Conservation (phyloP, 139 green algal species). For the Chlamydomonas schloesseri region DNA sequence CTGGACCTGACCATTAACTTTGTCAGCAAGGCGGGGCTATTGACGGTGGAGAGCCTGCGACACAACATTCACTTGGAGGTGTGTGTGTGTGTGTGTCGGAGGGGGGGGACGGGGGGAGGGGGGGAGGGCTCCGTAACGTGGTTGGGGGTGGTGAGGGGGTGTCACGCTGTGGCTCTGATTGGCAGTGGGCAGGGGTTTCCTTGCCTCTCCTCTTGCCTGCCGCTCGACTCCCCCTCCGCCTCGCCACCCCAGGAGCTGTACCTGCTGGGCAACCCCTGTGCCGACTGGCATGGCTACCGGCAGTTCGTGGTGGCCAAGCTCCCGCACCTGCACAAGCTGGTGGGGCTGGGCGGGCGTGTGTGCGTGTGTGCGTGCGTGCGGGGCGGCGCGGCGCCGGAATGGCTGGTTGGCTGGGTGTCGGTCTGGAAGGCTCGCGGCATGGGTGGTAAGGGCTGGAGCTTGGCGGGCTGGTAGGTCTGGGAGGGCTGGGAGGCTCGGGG, state of each 20-base stretch:
- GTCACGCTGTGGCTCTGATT: too few species aligned
- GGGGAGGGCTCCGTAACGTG: background rate
- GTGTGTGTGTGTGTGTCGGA: background rate
- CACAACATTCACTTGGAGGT: slow-evolving; percentile 44
- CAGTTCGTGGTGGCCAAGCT: slow-evolving; percentile 86
- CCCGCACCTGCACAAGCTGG: slow-evolving; percentile 76
- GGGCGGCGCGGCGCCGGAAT: background rate
- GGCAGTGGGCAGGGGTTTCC: too few species aligned
- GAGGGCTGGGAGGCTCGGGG: too few species aligned
- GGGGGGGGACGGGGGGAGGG: too few species aligned
- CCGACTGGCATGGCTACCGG: slow-evolving; percentile 83
- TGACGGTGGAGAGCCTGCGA: slow-evolving; percentile 66
- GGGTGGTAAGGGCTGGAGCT: too few species aligned
- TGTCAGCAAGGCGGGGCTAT: slow-evolving; percentile 73
- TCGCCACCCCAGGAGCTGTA: slow-evolving; percentile 77
- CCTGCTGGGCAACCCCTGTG: slow-evolving; percentile 92
- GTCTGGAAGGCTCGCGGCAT: too few species aligned
- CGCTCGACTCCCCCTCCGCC: background rate
- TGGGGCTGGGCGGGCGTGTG: slow-evolving; percentile 21
- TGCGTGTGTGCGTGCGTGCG: too few species aligned
- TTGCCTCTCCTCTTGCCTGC: too few species aligned
- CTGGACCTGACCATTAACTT: slow-evolving; percentile 96
- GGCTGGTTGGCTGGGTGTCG: too few species aligned
- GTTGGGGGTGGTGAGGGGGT: too few species aligned
- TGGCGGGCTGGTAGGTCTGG: too few species aligned